Evolutionary conservation across 352 stramenopile species (phyloP).

Genomic region (Phytophthora idaei): DNA sequence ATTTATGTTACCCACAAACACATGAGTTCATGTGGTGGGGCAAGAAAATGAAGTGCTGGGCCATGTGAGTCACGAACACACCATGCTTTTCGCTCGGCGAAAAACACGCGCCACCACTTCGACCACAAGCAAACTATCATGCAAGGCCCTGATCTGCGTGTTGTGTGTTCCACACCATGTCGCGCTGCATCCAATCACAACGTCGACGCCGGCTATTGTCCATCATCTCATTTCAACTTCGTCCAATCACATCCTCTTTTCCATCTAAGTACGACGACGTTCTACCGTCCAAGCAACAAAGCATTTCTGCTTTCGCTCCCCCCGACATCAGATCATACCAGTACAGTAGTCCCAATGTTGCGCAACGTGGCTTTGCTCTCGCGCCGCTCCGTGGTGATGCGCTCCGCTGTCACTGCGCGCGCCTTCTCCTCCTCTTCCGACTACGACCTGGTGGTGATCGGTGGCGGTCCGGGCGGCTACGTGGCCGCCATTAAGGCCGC

Average conservation of each 20-base stretch:
- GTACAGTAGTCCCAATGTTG: constrained; percentile 19
- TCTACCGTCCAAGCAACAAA: constrained; percentile 5
- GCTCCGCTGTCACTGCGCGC: constrained; percentile 45
- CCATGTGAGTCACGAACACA: too few relatives aligned
- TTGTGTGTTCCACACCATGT: constrained; percentile 14
- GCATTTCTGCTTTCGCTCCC: constrained; percentile 23
- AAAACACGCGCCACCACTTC: too few relatives aligned
- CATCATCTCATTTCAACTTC: neutral
- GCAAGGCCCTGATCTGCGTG: neutral
- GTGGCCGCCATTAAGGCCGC: constrained; percentile 98
- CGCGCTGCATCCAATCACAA: constrained; percentile 31
- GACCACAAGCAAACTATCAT: too few relatives aligned
- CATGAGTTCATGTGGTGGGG: too few relatives aligned
- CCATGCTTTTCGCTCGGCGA: too few relatives aligned
- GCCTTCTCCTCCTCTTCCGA: constrained; percentile 63
- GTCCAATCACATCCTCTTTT: constrained; percentile 3
- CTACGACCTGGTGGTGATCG: constrained; percentile 91
- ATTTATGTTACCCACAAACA: too few relatives aligned
- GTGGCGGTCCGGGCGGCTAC: constrained; percentile 98
- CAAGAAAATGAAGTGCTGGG: too few relatives aligned
- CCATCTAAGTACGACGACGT: constrained; percentile 14
- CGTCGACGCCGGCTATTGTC: constrained; percentile 18
- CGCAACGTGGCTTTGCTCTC: constrained; percentile 31
- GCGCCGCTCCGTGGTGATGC: constrained; percentile 43
- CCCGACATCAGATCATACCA: constrained; percentile 7